Percentiles rank a stretch among this genome's conserved stretches.
These are phyloP conservation scores for Celoporthe dispersa DNA, from an alignment of 2,329 filamentous ascomycete species.

Conservation along the genomic window DNA sequence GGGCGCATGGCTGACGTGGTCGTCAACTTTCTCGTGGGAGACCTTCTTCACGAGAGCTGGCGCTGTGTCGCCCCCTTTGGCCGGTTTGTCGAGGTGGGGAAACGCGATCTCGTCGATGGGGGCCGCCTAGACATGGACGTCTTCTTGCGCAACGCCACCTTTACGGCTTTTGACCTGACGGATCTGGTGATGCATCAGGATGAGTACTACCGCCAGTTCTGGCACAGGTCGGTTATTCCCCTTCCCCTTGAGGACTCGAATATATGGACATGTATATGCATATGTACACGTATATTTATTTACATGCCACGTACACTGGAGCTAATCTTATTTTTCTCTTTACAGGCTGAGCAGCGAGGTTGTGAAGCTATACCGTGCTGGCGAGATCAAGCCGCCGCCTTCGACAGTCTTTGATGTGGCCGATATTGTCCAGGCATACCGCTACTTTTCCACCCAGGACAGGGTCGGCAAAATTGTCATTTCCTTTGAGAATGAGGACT, in stretches of 20 bases:
- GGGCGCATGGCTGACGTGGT: conserved; percentile 32
- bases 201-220: neutral
- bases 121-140: conserved; percentile 34
- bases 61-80: conserved; percentile 8
- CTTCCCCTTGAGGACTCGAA: no score
- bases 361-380: neutral
- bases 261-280: no score
- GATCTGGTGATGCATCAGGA: conserved; percentile 27
- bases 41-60: conserved; percentile 33
- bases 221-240: neutral
- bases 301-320: no score
- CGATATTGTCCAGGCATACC: conserved; percentile 38
- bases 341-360: neutral
- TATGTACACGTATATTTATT: no score
- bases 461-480: conserved; percentile 49
- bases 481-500: conserved; percentile 30
- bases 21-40: conserved; percentile 32
- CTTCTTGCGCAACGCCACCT: conserved; percentile 29
- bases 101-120: neutral
- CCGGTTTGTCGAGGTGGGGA: conserved; percentile 30
- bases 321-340: neutral
- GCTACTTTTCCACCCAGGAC: conserved; percentile 43
- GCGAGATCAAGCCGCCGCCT: neutral
- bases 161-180: conserved; percentile 42
- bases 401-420: conserved; percentile 22